Base-by-base conservation (phyloP, 768 basidiomycete species). In the Suillus bovinus region DNA sequence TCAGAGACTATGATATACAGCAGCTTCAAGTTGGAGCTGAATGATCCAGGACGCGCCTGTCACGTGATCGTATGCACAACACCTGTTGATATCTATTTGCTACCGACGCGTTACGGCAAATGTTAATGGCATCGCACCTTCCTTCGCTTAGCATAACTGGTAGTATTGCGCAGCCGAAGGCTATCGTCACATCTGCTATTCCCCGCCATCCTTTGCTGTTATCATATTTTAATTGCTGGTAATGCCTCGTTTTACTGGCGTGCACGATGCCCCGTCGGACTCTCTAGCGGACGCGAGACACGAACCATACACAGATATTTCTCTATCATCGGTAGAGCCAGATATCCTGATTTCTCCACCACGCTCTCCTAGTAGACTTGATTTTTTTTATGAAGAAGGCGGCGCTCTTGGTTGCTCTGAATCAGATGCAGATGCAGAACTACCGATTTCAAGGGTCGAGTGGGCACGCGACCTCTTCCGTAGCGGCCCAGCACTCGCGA, bases 321-420 rank as follows among this genome's bases (percentile, higher is more conserved):
- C 63, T 5, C 33, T 27, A 29, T 27, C 29, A 11, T 57, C 36
- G 11, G 72, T 69, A 27, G 67, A 67, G 5, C 54, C 53, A 3
- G 67, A 70, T 11, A 67, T 63, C 24, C 54, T 61, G 9, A 60
- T 20, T 17, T 38, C 49, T n/a, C 80, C 81, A 38, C 72, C 74
- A 66, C 80, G 82, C 36, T 81, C 83, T 56, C 74, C 76, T 33
- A 86, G 81, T 64, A 81, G 81, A 50, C 76, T 84, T 9, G 81
- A 81, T 53, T 83, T 83, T 42, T 70, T 72, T 58, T 22, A 63
- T 36, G 56, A 63, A 13, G 58, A 41, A 13, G 22, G 36, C 2
- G 63, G 67, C 5, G 41, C 55, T 0, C 29, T 8, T 10, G 60
- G 58, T n/a, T 29, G 46, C 42, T 34, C 57, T 20, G 60, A 59